Evolutionary conservation across 2,329 filamentous ascomycete species (phyloP).

Genomic region (Elsinoe fawcettii): DNA sequence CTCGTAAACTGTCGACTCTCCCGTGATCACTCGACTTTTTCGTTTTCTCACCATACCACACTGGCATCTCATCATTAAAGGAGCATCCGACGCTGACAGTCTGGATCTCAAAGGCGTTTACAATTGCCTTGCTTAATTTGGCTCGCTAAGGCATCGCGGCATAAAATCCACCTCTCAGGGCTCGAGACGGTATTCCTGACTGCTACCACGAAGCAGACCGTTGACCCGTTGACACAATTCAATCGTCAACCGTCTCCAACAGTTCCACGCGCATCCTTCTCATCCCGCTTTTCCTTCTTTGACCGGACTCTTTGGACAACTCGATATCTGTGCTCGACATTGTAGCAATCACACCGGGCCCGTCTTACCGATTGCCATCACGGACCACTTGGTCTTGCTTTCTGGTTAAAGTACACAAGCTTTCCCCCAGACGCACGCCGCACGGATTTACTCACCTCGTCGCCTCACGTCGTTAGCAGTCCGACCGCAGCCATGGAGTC

Average conservation of each 20-base stretch:
- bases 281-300: background rate
- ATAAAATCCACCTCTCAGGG: background rate
- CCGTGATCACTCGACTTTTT: no score
- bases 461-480: background rate
- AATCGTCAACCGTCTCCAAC: conserved; percentile 13
- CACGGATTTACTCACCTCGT: conserved; percentile 9
- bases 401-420: conserved; percentile 10
- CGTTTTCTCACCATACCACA: background rate
- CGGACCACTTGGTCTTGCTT: background rate
- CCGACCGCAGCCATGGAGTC: conserved; percentile 14
- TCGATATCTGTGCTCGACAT: background rate
- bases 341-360: background rate
- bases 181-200: background rate
- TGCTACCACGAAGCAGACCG: conserved; percentile 11
- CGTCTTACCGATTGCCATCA: background rate
- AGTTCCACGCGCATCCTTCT: conserved; percentile 11
- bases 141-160: background rate
- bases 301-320: conserved; percentile 1
- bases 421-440: background rate
- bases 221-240: conserved; percentile 5
- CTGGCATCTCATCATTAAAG: background rate
- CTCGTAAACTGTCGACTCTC: background rate
- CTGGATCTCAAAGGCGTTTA: background rate
- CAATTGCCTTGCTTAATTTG: conserved; percentile 2
- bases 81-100: background rate